A percentile compares a stretch with the other conserved stretches of the same genome.
phyloP scores from a whole-genome alignment of 441 rosid genomes.

The Theobroma grandiflorum region DNA sequence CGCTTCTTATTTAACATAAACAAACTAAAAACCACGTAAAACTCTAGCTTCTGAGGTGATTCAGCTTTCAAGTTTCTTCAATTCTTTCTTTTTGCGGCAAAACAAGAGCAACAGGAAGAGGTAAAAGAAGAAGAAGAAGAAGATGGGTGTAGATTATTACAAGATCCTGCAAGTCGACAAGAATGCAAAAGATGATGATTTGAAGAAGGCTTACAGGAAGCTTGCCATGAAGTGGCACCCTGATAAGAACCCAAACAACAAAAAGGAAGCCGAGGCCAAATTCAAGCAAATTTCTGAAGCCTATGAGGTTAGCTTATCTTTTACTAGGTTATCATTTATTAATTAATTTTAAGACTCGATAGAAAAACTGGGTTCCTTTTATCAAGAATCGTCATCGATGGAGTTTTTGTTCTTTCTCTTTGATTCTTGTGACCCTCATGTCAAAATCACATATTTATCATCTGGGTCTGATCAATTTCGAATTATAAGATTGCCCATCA shows the following conservation, averaged over 20 bases:
- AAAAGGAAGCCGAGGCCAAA: conserved; percentile 90
- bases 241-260: conserved; percentile 85
- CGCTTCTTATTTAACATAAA: neutral
- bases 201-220: conserved; percentile 92
- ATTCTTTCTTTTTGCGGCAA: neutral
- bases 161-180: conserved; percentile 74
- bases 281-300: conserved; percentile 97
- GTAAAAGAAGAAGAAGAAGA: neutral
- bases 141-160: conserved; percentile 90
- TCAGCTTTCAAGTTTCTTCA: neutral
- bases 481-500: neutral
- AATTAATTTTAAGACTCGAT: neutral
- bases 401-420: neutral
- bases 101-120: neutral
- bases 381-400: neutral
- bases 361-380: neutral
- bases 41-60: neutral
- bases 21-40: neutral
- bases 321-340: neutral
- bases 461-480: neutral
- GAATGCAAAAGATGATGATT: conserved; percentile 77
- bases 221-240: conserved; percentile 98
- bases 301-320: conserved; percentile 63
- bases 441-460: neutral
- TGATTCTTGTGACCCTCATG: neutral